Percentiles rank a stretch among this genome's conserved stretches.
Evolutionary conservation across 371 early-diverging fungal genomes (phyloP).

Genomic region (Caulochytrium protostelioides): DNA sequence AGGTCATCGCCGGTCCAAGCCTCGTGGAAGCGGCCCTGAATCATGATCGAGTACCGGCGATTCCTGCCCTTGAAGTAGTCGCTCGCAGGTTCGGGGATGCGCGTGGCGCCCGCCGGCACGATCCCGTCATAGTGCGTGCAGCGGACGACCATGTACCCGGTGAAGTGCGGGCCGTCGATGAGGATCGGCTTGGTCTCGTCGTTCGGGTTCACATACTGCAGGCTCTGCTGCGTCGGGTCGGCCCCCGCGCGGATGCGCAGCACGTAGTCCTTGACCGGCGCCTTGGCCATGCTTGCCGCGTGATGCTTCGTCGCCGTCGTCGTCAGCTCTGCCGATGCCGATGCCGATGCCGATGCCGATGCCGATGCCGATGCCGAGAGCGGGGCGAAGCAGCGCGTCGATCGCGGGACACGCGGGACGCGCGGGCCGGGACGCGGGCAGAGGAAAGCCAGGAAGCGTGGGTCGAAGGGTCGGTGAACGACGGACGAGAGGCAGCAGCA

Average conservation of each 20-base stretch:
- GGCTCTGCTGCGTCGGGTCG: slow-evolving; percentile 17
- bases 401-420: no score
- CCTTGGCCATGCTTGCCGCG: no score
- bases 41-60: slow-evolving; percentile 43
- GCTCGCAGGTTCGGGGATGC: slow-evolving; percentile 8
- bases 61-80: slow-evolving; percentile 28
- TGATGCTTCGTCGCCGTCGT: no score
- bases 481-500: no score
- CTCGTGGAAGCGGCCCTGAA: slow-evolving; percentile 43
- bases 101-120: slow-evolving; percentile 18
- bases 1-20: slow-evolving; percentile 41
- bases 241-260: slow-evolving; percentile 40
- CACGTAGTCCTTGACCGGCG: slow-evolving; percentile 5
- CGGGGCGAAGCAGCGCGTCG: no score
- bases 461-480: no score
- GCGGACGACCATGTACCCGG: slow-evolving; percentile 42
- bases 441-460: no score
- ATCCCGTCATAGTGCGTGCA: slow-evolving; percentile 35
- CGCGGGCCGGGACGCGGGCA: no score
- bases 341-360: no score
- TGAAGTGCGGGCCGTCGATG: slow-evolving; percentile 39
- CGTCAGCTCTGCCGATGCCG: no score
- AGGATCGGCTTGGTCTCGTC: slow-evolving; percentile 37
- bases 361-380: no score
- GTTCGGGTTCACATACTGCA: slow-evolving; percentile 34